Percentiles rank a stretch among this genome's conserved stretches.
These are phyloP conservation scores for Suhomyces bolitotheri DNA, from an alignment of 1,139 yeast species.

Conservation along the genomic window DNA sequence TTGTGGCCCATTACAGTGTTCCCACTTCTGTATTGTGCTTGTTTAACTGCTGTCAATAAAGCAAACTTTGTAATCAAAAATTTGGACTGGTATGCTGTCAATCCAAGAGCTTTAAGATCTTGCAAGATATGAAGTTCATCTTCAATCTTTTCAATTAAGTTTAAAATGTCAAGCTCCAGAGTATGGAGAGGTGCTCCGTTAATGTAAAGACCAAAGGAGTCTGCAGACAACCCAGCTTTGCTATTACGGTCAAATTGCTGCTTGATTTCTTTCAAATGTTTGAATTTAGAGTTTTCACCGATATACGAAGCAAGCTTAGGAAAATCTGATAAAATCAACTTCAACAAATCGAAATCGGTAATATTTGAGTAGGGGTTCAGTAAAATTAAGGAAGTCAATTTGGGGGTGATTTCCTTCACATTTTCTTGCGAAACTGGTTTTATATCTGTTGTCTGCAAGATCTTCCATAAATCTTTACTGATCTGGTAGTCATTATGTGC, in stretches of 20 bases:
- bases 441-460: conserved; percentile 10
- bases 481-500: conserved; percentile 7
- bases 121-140: conserved; percentile 38
- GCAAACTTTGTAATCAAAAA: conserved; percentile 49
- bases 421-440: conserved; percentile 22
- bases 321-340: conserved; percentile 44
- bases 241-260: conserved; percentile 30
- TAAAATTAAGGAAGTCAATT: conserved; percentile 47
- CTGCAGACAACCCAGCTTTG: conserved; percentile 34
- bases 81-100: conserved; percentile 37
- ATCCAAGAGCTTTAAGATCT: conserved; percentile 35
- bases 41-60: conserved; percentile 35
- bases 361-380: conserved; percentile 25
- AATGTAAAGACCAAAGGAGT: conserved; percentile 55
- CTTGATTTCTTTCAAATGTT: conserved; percentile 20
- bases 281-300: conserved; percentile 16
- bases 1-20: conserved; percentile 36
- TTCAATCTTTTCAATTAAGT: conserved; percentile 34
- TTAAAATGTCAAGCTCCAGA: conserved; percentile 45
- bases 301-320: conserved; percentile 49
- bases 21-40: conserved; percentile 38
- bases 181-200: conserved; percentile 60
- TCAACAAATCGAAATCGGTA: conserved; percentile 35
- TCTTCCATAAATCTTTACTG: conserved; percentile 15
- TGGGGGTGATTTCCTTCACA: conserved; percentile 43